phyloP scores from a whole-genome alignment of 1,284 basidiomycete genomes.

The Agroathelia rolfsii region DNA sequence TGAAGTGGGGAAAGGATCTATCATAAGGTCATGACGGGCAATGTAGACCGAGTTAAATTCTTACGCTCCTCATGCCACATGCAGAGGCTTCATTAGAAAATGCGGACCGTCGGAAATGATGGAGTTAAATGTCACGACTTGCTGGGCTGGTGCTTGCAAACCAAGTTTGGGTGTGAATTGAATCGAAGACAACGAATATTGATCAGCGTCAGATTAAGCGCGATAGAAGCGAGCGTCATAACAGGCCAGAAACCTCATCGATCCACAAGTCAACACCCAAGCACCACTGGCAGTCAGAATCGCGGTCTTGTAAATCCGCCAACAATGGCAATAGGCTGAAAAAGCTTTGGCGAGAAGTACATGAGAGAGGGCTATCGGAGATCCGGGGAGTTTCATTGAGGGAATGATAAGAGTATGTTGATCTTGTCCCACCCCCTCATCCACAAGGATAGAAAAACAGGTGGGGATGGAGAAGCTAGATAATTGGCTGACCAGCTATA shows the following conservation, averaged over 20 bases:
- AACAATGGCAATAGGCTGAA: too few relatives aligned
- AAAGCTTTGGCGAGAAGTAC: too few relatives aligned
- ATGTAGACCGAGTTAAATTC: conserved; percentile 18
- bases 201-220: conserved; percentile 60
- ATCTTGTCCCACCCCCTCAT: too few relatives aligned
- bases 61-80: conserved; percentile 77
- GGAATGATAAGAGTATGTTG: too few relatives aligned
- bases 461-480: too few relatives aligned
- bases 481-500: too few relatives aligned
- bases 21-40: not conserved
- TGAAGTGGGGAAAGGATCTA: conserved; percentile 4
- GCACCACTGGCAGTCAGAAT: not conserved
- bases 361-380: too few relatives aligned
- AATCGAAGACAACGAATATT: conserved; percentile 48
- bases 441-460: too few relatives aligned
- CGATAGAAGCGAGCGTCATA: conserved; percentile 61
- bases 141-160: conserved; percentile 43
- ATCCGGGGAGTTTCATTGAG: too few relatives aligned
- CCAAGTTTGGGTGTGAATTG: conserved; percentile 45
- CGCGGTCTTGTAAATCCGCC: too few relatives aligned
- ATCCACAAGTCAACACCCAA: conserved; percentile 48
- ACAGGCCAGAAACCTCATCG: conserved; percentile 66
- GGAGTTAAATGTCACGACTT: conserved; percentile 65
- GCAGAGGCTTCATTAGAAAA: conserved; percentile 72
- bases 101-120: conserved; percentile 57